These are phyloP conservation scores for Fusarium cicatricum DNA, from an alignment of 2,329 filamentous ascomycete genomes.

Conservation along the genomic window DNA sequence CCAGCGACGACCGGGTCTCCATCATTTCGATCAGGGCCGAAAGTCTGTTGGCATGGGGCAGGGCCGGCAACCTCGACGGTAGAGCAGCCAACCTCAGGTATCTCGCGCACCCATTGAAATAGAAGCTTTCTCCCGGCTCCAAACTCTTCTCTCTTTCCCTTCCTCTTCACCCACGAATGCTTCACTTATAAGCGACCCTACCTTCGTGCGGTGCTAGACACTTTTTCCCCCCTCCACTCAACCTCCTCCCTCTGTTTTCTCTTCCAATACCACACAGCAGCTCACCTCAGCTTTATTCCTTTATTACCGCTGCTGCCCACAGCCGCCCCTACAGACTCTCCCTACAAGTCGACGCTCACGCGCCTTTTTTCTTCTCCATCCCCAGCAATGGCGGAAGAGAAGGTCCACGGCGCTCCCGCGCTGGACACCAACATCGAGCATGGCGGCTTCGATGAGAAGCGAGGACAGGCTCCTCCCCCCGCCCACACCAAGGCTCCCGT, in stretches of 20 bases:
- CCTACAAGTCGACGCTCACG: constrained; percentile 22
- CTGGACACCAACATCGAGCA: constrained; percentile 71
- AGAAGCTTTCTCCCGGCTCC: constrained; percentile 48
- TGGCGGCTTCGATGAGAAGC: constrained; percentile 72
- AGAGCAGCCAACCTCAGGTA: constrained; percentile 35
- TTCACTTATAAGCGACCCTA: constrained; percentile 54
- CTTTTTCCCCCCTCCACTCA: constrained; percentile 42
- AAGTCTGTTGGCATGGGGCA: constrained; percentile 40
- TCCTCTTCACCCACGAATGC: constrained; percentile 60
- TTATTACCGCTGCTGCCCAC: constrained; percentile 35
- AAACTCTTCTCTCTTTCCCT: constrained; percentile 46
- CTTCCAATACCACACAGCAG: constrained; percentile 28
- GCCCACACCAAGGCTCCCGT: constrained; percentile 50
- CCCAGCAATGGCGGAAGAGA: constrained; percentile 62
- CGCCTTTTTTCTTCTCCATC: constrained; percentile 26
- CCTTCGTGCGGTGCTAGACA: constrained; percentile 60
- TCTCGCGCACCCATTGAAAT: constrained; percentile 48
- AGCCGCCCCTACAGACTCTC: constrained; percentile 30
- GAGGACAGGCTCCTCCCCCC: constrained; percentile 47
- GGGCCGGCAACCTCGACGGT: constrained; percentile 41
- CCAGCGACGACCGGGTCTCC: constrained; percentile 28
- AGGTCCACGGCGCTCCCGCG: constrained; percentile 61
- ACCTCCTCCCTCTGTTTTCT: constrained; percentile 39
- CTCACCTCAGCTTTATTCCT: constrained; percentile 28
- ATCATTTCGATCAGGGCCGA: constrained; percentile 39